phyloP scores from a whole-genome alignment of 1,284 basidiomycete species.

The Cutaneotrichosporon sp. region DNA sequence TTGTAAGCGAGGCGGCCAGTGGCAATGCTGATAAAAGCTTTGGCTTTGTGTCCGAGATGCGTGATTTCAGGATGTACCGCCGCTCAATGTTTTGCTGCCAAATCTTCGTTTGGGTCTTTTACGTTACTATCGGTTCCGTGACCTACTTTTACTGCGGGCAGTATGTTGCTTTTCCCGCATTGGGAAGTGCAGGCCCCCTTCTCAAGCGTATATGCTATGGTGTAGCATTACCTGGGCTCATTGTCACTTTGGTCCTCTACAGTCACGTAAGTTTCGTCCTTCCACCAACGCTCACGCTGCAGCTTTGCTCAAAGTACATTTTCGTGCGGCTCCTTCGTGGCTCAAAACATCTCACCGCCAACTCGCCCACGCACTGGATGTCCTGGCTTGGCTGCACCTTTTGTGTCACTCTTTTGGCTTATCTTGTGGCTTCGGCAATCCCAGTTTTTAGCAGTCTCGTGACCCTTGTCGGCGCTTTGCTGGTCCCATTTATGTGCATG shows the following conservation, averaged over 20 bases:
- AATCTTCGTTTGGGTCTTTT: constrained; percentile 31
- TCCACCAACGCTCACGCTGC: not conserved
- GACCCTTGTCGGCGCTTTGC: constrained; percentile 26
- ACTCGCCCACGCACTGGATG: constrained; percentile 30
- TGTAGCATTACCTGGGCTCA: constrained; percentile 41
- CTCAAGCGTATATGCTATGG: constrained; percentile 47
- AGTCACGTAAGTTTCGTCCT: constrained; percentile 12
- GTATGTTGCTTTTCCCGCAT: constrained; percentile 41
- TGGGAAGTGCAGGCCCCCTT: constrained; percentile 40
- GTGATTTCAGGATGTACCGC: constrained; percentile 26
- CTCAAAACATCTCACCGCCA: constrained; percentile 29
- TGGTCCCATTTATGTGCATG: constrained; percentile 18
- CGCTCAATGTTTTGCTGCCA: constrained; percentile 27
- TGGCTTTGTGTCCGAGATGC: constrained; percentile 30
- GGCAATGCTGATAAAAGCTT: not conserved
- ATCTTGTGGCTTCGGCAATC: constrained; percentile 17
- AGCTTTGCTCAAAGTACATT: constrained; percentile 44
- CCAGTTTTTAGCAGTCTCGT: constrained; percentile 25
- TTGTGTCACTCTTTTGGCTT: constrained; percentile 17
- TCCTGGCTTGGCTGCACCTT: constrained; percentile 30
- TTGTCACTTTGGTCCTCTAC: constrained; percentile 21
- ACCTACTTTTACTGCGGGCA: constrained; percentile 38
- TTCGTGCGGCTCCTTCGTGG: constrained; percentile 36
- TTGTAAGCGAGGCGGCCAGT: not conserved
- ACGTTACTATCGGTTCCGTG: constrained; percentile 30